Base-by-base conservation (phyloP, 2,329 filamentous ascomycete genomes). In the Talaromyces rugulosus region DNA sequence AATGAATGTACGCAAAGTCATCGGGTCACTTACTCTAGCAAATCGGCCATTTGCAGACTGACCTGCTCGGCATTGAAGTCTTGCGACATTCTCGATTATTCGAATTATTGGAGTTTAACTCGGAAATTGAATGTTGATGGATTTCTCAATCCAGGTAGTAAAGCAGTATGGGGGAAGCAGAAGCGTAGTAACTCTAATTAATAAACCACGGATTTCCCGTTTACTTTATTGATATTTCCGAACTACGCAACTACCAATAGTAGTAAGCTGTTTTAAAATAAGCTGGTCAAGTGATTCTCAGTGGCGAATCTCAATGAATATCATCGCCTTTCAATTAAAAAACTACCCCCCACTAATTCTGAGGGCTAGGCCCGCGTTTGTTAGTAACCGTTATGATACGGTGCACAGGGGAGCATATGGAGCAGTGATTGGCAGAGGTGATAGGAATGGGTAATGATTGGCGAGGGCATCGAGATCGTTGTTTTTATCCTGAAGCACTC, bases 1-100 rank as follows among this genome's bases (percentile, higher is more conserved):
- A 23, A 7, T 40, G 5, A n/a, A 6, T 36, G 12, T 6, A 40
- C 16, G 36, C 36, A n/a, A 3, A n/a, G 16, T 23, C 23, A 36
- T 16, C 1, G 0, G 11, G 23, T 47, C 23, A 27, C 44, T 42
- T 67, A 69, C 72, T 67, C 63, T 33, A 74, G 62, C 40, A 73
- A 63, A 9, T 69, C 68, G 9, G 60, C 60, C 68, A 73, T 71
- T 40, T 68, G 67, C 28, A 57, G 57, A 12, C 69, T 66, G 27
- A 71, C 40, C 7, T 60, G 60, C 28, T 65, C 62, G 34, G 67
- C 12, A 18, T 69, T 66, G 55, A 66, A 60, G 16, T 62, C 60
- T 40, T 56, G 18, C 36, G 62, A 47, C 44, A 47, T 47, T 40
- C 14, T 58, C 68, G 70, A 70, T 50, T 34, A 66, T 18, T 57